These are phyloP conservation scores for Fagus sylvatica DNA, from an alignment of 306 rosid genomes.

Conservation along the genomic window DNA sequence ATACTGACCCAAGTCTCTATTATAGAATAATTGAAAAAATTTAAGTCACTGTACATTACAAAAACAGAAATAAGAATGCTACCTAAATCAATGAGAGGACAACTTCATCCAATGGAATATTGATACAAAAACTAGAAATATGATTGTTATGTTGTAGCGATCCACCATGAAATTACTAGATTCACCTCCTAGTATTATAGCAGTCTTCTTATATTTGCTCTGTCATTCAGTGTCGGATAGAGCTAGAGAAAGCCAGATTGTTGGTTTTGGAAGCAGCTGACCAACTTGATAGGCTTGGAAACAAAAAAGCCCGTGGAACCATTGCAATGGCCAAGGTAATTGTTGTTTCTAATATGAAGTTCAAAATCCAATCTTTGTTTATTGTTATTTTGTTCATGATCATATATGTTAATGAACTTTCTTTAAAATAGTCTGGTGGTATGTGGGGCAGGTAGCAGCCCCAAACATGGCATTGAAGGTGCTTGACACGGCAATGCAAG, in stretches of 20 bases:
- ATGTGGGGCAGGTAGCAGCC: conserved; percentile 69
- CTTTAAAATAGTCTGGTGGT: conserved; percentile 15
- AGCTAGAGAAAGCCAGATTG: conserved; percentile 76
- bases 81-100: neutral
- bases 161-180: neutral
- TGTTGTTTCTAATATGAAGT: conserved; percentile 8
- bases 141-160: neutral
- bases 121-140: neutral
- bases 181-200: neutral
- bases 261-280: conserved; percentile 91
- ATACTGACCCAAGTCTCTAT: conserved; percentile 15
- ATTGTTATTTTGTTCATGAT: conserved; percentile 15
- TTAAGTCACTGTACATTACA: neutral
- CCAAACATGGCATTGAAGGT: conserved; percentile 88
- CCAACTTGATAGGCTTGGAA: conserved; percentile 86
- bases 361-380: conserved; percentile 1
- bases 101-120: too few species aligned
- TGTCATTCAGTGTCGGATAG: conserved; percentile 70
- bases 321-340: conserved; percentile 95
- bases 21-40: neutral
- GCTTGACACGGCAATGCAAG: conserved; percentile 95
- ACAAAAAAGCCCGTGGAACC: conserved; percentile 82
- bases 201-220: conserved; percentile 9
- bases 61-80: neutral
- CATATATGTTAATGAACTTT: too few species aligned